These are phyloP conservation scores for Salvia sclarea DNA, from an alignment of 305 asterid genomes.

Conservation along the genomic window DNA sequence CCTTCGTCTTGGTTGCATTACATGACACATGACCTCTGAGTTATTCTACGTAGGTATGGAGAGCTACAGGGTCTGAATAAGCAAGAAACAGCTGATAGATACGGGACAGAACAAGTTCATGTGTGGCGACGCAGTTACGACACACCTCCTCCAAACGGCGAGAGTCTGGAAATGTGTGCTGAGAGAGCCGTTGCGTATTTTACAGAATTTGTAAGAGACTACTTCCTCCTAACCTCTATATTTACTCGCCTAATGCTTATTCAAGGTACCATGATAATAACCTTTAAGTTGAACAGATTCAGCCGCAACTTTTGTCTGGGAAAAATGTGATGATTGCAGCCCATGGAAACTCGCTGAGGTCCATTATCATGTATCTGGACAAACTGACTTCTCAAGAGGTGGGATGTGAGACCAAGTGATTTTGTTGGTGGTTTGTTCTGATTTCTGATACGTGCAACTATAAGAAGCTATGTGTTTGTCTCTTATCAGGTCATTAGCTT, in stretches of 20 bases:
- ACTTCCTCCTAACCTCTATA: not conserved
- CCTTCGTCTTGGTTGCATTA: not conserved
- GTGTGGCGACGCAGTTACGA: constrained; percentile 97
- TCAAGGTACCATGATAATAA: constrained; percentile 12
- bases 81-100: constrained; percentile 95
- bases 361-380: constrained; percentile 95
- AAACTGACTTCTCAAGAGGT: constrained; percentile 95
- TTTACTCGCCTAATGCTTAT: constrained; percentile 19
- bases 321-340: constrained; percentile 95
- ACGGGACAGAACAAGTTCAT: constrained; percentile 88
- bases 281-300: constrained; percentile 60
- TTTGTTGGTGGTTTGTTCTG: not conserved
- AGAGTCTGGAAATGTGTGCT: constrained; percentile 98
- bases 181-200: constrained; percentile 99
- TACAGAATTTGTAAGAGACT: constrained; percentile 53
- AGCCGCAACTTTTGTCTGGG: constrained; percentile 71
- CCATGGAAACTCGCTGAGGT: constrained; percentile 94
- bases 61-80: constrained; percentile 93
- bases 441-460: not conserved
- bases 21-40: constrained; percentile 8
- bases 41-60: constrained; percentile 66
- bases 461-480: not conserved
- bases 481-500: constrained; percentile 77
- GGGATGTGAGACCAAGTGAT: constrained; percentile 24
- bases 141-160: constrained; percentile 93